A percentile compares a stretch with the other conserved stretches of the same genome.
These are phyloP conservation scores for Dipteronia sinensis DNA, from an alignment of 345 rosid genomes.

Conservation along the genomic window DNA sequence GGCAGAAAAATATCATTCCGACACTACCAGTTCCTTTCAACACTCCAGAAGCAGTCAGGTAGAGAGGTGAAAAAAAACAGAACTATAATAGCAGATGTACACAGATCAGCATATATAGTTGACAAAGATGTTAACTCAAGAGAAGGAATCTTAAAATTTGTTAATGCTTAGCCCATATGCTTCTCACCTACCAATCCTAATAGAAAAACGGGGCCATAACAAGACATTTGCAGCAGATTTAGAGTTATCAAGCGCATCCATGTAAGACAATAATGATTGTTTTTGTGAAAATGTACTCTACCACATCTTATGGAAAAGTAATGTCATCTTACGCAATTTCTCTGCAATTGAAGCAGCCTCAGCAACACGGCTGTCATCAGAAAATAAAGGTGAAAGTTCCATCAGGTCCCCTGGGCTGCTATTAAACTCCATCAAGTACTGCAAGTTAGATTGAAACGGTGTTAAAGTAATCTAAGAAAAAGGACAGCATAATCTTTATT, in stretches of 20 bases:
- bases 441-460: constrained; percentile 34
- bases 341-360: constrained; percentile 99
- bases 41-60: background rate
- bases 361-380: constrained; percentile 98
- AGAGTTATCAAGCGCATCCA: constrained; percentile 1
- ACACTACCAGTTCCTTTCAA: background rate
- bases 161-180: background rate
- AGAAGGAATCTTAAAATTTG: background rate
- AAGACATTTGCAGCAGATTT: background rate
- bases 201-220: background rate
- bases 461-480: constrained; percentile 25
- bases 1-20: background rate
- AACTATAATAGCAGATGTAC: background rate
- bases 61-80: background rate
- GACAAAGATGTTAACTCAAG: background rate
- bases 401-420: constrained; percentile 97
- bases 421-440: constrained; percentile 99
- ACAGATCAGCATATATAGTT: background rate
- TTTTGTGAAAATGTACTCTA: constrained; percentile 4
- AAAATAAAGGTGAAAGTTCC: constrained; percentile 98
- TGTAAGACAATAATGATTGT: background rate
- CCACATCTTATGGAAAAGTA: background rate
- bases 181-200: background rate
- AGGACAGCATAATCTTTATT: background rate
- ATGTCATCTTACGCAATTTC: constrained; percentile 74